phyloP scores from a whole-genome alignment of 192 early-diverging fungal genomes.

The Phycomyces nitens region DNA sequence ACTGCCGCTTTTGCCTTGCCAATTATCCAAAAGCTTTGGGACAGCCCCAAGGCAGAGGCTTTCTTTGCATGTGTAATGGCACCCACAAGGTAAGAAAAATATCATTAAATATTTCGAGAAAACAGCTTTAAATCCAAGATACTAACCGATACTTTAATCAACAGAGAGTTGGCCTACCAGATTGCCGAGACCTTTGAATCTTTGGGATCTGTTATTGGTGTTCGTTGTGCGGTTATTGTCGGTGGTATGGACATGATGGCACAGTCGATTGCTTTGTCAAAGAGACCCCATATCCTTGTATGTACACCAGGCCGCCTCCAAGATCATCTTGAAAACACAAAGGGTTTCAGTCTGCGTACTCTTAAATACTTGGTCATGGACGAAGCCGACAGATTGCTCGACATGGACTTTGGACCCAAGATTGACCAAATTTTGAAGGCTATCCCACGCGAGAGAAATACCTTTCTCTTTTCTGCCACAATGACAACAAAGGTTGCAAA shows the following conservation, averaged over 20 bases:
- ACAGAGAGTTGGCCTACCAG: slow-evolving; percentile 90
- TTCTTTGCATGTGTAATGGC: slow-evolving; percentile 96
- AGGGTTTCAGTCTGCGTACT: slow-evolving; percentile 88
- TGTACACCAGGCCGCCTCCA: slow-evolving; percentile 94
- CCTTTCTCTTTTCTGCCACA: slow-evolving; percentile 94
- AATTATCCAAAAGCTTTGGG: slow-evolving; percentile 83
- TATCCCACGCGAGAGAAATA: slow-evolving; percentile 89
- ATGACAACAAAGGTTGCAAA: slow-evolving; percentile 99
- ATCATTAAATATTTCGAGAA: neutral
- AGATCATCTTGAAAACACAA: slow-evolving; percentile 97
- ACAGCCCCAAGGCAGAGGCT: slow-evolving; percentile 69
- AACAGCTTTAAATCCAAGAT: no score
- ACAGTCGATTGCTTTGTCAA: slow-evolving; percentile 90
- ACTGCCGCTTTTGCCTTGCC: slow-evolving; percentile 85
- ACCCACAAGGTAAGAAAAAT: slow-evolving; percentile 69
- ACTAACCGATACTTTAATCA: neutral
- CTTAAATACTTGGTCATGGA: slow-evolving; percentile 94
- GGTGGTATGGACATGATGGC: slow-evolving; percentile 98
- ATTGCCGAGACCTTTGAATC: slow-evolving; percentile 92
- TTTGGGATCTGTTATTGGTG: slow-evolving; percentile 87
- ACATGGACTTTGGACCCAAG: slow-evolving; percentile 95
- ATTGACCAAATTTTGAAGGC: slow-evolving; percentile 93
- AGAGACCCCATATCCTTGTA: slow-evolving; percentile 92
- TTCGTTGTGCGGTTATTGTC: slow-evolving; percentile 85
- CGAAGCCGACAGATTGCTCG: slow-evolving; percentile 89